Evolutionary conservation across 1,284 basidiomycete species (phyloP), one percentile per base, ranked within the genome.

Genomic region (Apiotrichum siamense): DNA sequence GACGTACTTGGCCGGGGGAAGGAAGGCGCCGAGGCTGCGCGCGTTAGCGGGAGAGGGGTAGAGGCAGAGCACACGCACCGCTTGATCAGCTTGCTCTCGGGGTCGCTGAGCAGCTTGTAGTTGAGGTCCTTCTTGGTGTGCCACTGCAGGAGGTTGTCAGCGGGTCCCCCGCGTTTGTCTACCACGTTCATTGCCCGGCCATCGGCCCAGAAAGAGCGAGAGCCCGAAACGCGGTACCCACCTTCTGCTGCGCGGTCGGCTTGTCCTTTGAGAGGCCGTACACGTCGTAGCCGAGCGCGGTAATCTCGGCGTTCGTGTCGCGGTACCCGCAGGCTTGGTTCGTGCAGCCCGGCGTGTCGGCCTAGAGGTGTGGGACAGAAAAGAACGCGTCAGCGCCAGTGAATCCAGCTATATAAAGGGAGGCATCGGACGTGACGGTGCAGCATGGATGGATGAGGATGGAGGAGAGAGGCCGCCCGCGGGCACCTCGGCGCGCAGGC

Each of bases 251-350:
- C 4, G 87, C 84, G 7, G 78, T 67, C 1, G 88, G 81, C n/a
- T 80, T 77, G 72, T 96, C 92, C 21, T 84, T 84, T 62, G 87
- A 91, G 54, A 97, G 74, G 54, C 91, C 91, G 70, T 88, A 92
- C 36, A 96, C 84, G 37, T 79, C 79, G 74, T 84, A 96, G 41
- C 83, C 79, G 48, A 80, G 67, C 6, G 79, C 76, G 3, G 79
- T 77, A 68, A 93, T 92, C 58, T 87, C 84, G 9, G 81, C 78
- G 70, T 87, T 87, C 40, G 77, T 77, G 70, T 96, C 91, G 31
- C 91, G 81, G 78, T 86, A 93, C 4, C 84, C 86, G 67, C 90
- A 93, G 0, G 90, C 90, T 71, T 94, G 90, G 32, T 76, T 85
- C 3, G 88, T 92, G 75, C 89, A 92, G 32, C 88, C 87, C 43